Evolutionary conservation across 768 basidiomycete genomes (phyloP).

Genomic region (Leccinum arenicola): DNA sequence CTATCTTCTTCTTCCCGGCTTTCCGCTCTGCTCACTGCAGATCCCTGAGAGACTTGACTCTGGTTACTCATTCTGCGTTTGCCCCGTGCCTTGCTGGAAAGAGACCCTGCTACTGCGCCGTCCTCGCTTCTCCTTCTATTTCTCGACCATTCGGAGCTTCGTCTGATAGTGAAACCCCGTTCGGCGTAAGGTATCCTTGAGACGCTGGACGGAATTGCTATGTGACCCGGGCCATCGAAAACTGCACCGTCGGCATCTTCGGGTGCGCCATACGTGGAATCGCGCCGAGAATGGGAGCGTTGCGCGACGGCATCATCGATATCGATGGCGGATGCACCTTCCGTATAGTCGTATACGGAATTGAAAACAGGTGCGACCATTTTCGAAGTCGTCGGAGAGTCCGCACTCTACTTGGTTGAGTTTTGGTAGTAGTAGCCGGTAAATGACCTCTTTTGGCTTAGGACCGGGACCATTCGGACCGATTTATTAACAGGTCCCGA

Average conservation of each 20-base stretch:
- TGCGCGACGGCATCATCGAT: conserved; percentile 61
- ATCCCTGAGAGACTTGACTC: conserved; percentile 38
- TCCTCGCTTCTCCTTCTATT: conserved; percentile 52
- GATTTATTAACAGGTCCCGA: background rate
- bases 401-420: background rate
- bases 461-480: background rate
- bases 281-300: conserved; percentile 52
- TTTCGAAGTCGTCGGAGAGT: background rate
- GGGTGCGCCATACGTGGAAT: conserved; percentile 56
- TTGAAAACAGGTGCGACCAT: conserved; percentile 20
- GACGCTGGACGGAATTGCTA: conserved; percentile 71
- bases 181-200: conserved; percentile 74
- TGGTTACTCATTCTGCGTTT: conserved; percentile 47
- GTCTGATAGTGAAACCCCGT: conserved; percentile 37
- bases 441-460: conserved; percentile 11
- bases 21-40: conserved; percentile 37
- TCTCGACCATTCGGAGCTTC: conserved; percentile 53
- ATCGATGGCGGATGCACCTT: conserved; percentile 77
- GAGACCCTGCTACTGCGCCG: conserved; percentile 24
- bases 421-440: background rate
- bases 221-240: conserved; percentile 71
- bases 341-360: conserved; percentile 67
- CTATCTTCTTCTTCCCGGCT: conserved; percentile 38
- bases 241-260: conserved; percentile 62
- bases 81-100: conserved; percentile 26